Conservation (phyloP, 164 flowering plant species). For the Vitis cinerea region DNA sequence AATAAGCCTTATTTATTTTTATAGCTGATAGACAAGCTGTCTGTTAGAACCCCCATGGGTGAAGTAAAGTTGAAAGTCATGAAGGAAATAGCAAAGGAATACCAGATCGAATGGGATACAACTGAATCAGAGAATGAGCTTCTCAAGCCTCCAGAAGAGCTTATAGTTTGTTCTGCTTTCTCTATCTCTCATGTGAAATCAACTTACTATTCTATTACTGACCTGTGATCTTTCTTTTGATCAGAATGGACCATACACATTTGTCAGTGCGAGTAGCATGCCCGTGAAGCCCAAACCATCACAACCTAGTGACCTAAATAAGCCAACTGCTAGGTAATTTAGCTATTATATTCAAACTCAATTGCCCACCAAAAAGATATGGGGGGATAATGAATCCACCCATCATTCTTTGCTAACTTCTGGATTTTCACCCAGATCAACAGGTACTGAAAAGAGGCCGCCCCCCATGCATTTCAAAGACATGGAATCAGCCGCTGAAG, state of each 20-base stretch:
- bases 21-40: slow-evolving; percentile 91
- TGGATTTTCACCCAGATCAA: slow-evolving; percentile 18
- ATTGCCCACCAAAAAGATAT: neutral
- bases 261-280: slow-evolving; percentile 73
- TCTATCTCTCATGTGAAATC: slow-evolving; percentile 7
- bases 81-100: slow-evolving; percentile 98
- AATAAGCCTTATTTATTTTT: slow-evolving; percentile 10
- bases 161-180: slow-evolving; percentile 43
- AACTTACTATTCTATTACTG: neutral
- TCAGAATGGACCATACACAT: slow-evolving; percentile 78
- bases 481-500: slow-evolving; percentile 77
- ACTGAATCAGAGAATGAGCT: slow-evolving; percentile 86
- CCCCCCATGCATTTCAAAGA: slow-evolving; percentile 40
- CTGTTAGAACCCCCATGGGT: slow-evolving; percentile 84
- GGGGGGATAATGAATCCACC: no score
- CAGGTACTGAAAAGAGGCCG: slow-evolving; percentile 14
- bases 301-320: slow-evolving; percentile 29
- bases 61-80: slow-evolving; percentile 80
- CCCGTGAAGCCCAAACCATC: slow-evolving; percentile 46
- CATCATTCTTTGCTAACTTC: neutral
- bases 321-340: slow-evolving; percentile 39
- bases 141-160: slow-evolving; percentile 88
- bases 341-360: neutral
- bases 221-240: neutral
- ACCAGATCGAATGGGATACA: slow-evolving; percentile 86